Evolutionary conservation across 1,284 basidiomycete genomes (phyloP), one percentile per base, ranked within the genome.

Genomic region (Porogramme epimiltina): DNA sequence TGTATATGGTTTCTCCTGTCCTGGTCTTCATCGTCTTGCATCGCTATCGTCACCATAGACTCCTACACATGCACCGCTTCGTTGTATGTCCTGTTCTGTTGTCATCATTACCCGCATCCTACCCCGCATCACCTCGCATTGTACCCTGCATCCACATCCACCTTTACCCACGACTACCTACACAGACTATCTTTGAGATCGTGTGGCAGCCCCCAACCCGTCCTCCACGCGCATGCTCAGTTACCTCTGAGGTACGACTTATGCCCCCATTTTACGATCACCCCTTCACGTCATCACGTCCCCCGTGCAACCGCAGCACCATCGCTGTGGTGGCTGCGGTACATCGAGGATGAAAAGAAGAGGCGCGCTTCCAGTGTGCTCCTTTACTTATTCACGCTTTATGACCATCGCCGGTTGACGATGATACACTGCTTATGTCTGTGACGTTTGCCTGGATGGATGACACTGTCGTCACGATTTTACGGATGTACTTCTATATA

Each of bases 281-380:
- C 48, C 31, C 42, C 31, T 39, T 22, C 47, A 42, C 39, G 48
- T 49, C 56, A 51, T 42, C 47, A 51, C 26, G 20, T 31, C 41
- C 33, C 23, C 45, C n/a, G n/a, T n/a, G n/a, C n/a, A n/a, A n/a
- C n/a, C n/a, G n/a, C n/a, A n/a, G n/a, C n/a, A n/a, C n/a, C n/a
- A n/a, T n/a, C n/a, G n/a, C n/a, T n/a, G n/a, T n/a, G n/a, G n/a
- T n/a, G n/a, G n/a, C n/a, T n/a, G n/a, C n/a, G n/a, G n/a, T n/a
- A n/a, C 28, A 33, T 13, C 16, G 49, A 47, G 49, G 52, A 52
- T 36, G 49, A 56, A 52, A 59, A 52, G 54, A 44, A 47, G 58
- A 50, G 46, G 47, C 28, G 26, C 47, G 25, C 39, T 47, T 34
- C 45, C 38, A 31, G 19, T 46, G 46, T 47, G 15, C 49, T 41